Evolutionary conservation across 2,329 filamentous ascomycete genomes (phyloP).

Genomic region (Mycosphaerella arachidis): DNA sequence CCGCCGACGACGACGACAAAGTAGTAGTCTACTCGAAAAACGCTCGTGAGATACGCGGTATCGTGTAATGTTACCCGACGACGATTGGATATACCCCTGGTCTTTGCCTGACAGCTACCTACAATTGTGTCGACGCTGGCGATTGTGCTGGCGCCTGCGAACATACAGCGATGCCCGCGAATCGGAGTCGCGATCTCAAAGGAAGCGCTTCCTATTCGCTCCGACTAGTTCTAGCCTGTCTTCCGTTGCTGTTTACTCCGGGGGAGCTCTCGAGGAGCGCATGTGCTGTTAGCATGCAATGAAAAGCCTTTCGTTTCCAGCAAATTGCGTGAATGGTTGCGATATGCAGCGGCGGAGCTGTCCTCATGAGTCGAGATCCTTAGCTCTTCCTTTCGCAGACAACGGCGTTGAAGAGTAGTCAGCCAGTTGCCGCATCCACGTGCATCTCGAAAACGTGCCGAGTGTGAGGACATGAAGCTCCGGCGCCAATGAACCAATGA

Average conservation of each 20-base stretch:
- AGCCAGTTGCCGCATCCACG: background rate
- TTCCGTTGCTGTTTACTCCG: background rate
- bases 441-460: background rate
- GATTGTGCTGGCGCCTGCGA: background rate
- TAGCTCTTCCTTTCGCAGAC: no score
- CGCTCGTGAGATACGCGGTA: no score
- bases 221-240: background rate
- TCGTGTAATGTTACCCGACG: no score
- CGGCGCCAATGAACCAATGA: background rate
- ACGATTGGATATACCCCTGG: no score
- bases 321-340: background rate
- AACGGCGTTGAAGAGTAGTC: background rate
- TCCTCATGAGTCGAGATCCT: background rate
- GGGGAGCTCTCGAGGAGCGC: background rate
- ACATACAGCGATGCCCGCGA: background rate
- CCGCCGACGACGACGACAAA: no score
- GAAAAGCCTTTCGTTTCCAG: background rate
- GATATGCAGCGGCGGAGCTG: background rate
- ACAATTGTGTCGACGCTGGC: background rate
- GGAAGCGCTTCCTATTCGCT: background rate
- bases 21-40: no score
- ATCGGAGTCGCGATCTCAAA: background rate
- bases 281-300: background rate
- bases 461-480: background rate
- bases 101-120: no score